Conservation (phyloP, 768 basidiomycete species). For the Russula emetica region DNA sequence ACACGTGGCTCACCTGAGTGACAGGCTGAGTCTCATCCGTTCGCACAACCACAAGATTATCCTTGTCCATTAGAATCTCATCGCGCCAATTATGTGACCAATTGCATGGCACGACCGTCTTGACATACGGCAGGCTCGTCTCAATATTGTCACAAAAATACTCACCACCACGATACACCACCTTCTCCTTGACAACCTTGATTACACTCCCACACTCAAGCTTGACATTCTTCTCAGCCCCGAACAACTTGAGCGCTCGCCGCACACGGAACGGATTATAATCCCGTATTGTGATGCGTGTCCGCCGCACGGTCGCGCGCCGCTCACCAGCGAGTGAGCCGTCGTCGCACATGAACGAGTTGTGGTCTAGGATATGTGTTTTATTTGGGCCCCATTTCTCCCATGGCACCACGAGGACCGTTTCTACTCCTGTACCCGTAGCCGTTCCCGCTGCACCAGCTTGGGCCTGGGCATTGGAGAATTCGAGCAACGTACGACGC, state of each 20-base stretch:
- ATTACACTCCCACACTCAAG: neutral
- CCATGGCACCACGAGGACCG: neutral
- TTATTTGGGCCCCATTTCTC: constrained; percentile 6
- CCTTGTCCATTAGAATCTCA: constrained; percentile 12
- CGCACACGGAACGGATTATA: constrained; percentile 11
- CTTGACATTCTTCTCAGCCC: neutral
- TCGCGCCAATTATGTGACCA: neutral
- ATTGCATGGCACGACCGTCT: constrained; percentile 5
- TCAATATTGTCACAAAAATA: neutral
- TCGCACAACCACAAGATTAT: constrained; percentile 6
- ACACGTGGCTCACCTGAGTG: neutral
- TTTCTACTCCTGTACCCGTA: no score
- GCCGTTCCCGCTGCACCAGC: no score
- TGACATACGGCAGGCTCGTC: constrained; percentile 12
- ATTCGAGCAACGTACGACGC: constrained; percentile 9
- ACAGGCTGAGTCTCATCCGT: no score
- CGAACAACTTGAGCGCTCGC: neutral
- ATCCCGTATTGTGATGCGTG: constrained; percentile 7
- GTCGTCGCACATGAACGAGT: neutral
- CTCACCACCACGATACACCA: neutral
- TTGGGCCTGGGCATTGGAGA: neutral
- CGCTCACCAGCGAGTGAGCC: constrained; percentile 16
- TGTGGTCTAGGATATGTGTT: constrained; percentile 5
- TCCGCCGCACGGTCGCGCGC: neutral
- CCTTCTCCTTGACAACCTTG: neutral